Evolutionary conservation across 768 basidiomycete species (phyloP), one percentile per base, ranked within the genome.

Genomic region (Coprinopsis marcescibilis): DNA sequence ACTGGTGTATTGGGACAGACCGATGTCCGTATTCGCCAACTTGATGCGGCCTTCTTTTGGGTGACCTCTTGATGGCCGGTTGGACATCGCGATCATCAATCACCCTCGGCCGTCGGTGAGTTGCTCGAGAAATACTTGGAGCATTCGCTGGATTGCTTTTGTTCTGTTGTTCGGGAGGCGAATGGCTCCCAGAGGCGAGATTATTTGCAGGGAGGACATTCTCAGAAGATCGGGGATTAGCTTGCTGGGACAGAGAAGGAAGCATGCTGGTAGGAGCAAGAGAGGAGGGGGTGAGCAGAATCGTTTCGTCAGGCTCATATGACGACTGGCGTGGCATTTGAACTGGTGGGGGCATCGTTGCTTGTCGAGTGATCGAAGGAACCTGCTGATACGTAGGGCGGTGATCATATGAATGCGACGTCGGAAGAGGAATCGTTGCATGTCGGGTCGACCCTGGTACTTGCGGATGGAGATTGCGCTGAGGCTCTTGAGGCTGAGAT

Each of bases 211-310:
- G 41, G 14, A 15, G 24, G 41, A n/a, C 15, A 43, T 4, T 43
- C 63, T 65, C 42, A 65, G 65, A 14, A 14, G 75, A 70, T 32
- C 65, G 62, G 19, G 68, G 63, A 13, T 66, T 58, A 19, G 72
- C 66, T 42, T 66, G 65, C 11, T 65, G 68, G 12, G 72, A 72
- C 29, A 52, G 49, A 14, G 70, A 67, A 11, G 72, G 63, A 53
- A 71, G 63, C 48, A 70, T 63, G n/a, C n/a, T n/a, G 8, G 74
- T 75, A 0, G 67, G 75, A 2, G 77, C 77, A 14, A 84, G 71
- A 1, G 83, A 83, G 11, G 82, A 83, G 4, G 83, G 81, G 0
- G 83, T 85, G 56, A 70, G 72, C 27, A 84, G 69, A 30, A 78
- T 64, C 7, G 75, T 71, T 37, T 81, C 81, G 43, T 74, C 65